These are phyloP conservation scores for Lachnellula subtilissima DNA, from an alignment of 2,329 filamentous ascomycete genomes.

Conservation along the genomic window DNA sequence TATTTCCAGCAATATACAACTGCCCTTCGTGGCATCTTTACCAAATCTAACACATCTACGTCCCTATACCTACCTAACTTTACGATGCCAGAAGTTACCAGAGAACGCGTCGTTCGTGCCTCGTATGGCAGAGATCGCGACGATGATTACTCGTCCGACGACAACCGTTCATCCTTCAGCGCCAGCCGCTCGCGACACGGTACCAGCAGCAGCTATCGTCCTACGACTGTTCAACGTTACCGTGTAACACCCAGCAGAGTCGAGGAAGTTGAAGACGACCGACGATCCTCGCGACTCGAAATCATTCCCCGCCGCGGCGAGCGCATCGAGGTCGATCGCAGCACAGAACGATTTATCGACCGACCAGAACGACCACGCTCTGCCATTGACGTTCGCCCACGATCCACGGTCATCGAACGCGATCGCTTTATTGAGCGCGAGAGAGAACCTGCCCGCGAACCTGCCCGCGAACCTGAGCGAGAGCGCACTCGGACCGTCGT, in stretches of 20 bases:
- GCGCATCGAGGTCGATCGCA: slow-evolving; percentile 30
- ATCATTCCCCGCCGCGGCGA: slow-evolving; percentile 20
- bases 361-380: slow-evolving; percentile 26
- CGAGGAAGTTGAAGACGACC: slow-evolving; percentile 28
- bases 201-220: slow-evolving; percentile 10
- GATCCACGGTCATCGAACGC: slow-evolving; percentile 21
- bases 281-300: slow-evolving; percentile 23
- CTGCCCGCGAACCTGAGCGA: slow-evolving; percentile 25
- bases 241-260: slow-evolving; percentile 27
- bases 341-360: slow-evolving; percentile 22
- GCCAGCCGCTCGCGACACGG: neutral
- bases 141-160: slow-evolving; percentile 29
- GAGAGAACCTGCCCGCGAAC: slow-evolving; percentile 31
- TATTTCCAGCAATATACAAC: neutral
- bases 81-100: slow-evolving; percentile 23
- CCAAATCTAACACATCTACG: neutral
- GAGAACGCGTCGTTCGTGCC: slow-evolving; percentile 19
- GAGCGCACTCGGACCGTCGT: slow-evolving; percentile 32
- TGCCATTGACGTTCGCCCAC: slow-evolving; percentile 22
- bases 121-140: slow-evolving; percentile 22
- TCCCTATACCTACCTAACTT: neutral
- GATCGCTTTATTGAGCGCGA: slow-evolving; percentile 18
- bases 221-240: slow-evolving; percentile 32
- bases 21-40: neutral
- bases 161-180: slow-evolving; percentile 22